phyloP scores from a whole-genome alignment of 2,329 filamentous ascomycete genomes.

The Metarhizium brunneum region DNA sequence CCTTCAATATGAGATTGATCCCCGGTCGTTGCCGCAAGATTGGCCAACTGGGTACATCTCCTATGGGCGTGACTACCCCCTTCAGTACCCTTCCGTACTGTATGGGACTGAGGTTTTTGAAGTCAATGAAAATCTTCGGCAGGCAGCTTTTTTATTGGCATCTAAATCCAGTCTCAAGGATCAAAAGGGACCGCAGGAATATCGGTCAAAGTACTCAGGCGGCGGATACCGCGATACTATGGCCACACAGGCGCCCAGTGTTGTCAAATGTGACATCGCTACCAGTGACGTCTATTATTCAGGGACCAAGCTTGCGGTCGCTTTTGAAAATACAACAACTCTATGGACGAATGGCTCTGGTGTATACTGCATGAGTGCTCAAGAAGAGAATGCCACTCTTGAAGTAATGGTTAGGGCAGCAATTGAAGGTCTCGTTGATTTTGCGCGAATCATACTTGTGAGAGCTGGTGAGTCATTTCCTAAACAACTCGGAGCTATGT shows the following conservation, averaged over 20 bases:
- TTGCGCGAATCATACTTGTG: slow-evolving; percentile 57
- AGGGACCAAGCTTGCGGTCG: slow-evolving; percentile 48
- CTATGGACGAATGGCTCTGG: slow-evolving; percentile 60
- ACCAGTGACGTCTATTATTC: slow-evolving; percentile 67
- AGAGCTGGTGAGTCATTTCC: slow-evolving; percentile 38
- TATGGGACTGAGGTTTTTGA: slow-evolving; percentile 67
- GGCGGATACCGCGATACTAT: slow-evolving; percentile 29
- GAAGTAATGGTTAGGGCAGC: slow-evolving; percentile 55
- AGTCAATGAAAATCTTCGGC: slow-evolving; percentile 48
- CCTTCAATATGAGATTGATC: slow-evolving; percentile 67
- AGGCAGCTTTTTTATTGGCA: slow-evolving; percentile 42
- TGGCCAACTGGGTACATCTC: slow-evolving; percentile 62
- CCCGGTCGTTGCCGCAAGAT: slow-evolving; percentile 55
- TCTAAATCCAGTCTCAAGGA: slow-evolving; percentile 43
- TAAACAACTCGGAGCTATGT: neutral
- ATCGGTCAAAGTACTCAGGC: slow-evolving; percentile 43
- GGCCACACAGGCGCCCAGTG: slow-evolving; percentile 38
- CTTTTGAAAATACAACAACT: slow-evolving; percentile 55
- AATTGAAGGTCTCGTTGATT: slow-evolving; percentile 50
- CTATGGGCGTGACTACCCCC: slow-evolving; percentile 45
- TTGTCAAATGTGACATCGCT: slow-evolving; percentile 57
- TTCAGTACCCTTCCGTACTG: slow-evolving; percentile 45
- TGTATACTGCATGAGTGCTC: slow-evolving; percentile 60
- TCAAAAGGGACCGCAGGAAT: slow-evolving; percentile 35
- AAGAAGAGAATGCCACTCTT: slow-evolving; percentile 63